A percentile compares a stretch with the other conserved stretches of the same genome.
phyloP scores from a whole-genome alignment of 495 filamentous ascomycete genomes.

The Corynascus novoguineensis region DNA sequence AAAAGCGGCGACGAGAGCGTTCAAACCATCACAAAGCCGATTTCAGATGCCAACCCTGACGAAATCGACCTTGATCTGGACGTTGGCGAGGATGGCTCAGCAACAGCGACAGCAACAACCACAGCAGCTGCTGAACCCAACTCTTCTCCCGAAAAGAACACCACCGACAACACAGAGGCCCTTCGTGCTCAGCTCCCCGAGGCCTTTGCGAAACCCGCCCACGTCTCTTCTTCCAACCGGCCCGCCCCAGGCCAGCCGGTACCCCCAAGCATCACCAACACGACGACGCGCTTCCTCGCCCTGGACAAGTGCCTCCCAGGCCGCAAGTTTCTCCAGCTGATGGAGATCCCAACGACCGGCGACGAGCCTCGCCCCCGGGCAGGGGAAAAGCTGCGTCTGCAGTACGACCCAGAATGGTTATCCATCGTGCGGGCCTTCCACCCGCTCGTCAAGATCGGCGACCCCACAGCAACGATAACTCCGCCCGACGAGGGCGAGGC shows the following conservation, averaged over 20 bases:
- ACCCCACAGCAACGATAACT: constrained; percentile 40
- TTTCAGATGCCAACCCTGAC: constrained; percentile 40
- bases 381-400: constrained; percentile 43
- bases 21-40: neutral
- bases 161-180: constrained; percentile 37
- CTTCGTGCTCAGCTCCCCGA: constrained; percentile 63
- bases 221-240: constrained; percentile 13
- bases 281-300: constrained; percentile 75
- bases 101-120: constrained; percentile 26
- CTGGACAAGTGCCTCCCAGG: constrained; percentile 80
- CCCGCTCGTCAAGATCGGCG: constrained; percentile 52
- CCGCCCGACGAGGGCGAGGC: constrained; percentile 57
- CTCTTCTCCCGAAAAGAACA: constrained; percentile 31
- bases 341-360: constrained; percentile 47
- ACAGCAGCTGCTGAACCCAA: neutral
- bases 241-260: constrained; percentile 41
- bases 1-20: neutral
- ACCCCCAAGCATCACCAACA: constrained; percentile 59
- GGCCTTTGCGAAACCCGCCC: constrained; percentile 50
- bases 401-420: constrained; percentile 93
- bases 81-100: constrained; percentile 37
- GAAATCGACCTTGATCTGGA: constrained; percentile 55
- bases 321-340: constrained; percentile 75
- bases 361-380: constrained; percentile 21
- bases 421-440: constrained; percentile 82